Percentiles rank a stretch among this genome's conserved stretches.
Evolutionary conservation across 2,329 filamentous ascomycete species (phyloP).

Genomic region (Nemania sp.): DNA sequence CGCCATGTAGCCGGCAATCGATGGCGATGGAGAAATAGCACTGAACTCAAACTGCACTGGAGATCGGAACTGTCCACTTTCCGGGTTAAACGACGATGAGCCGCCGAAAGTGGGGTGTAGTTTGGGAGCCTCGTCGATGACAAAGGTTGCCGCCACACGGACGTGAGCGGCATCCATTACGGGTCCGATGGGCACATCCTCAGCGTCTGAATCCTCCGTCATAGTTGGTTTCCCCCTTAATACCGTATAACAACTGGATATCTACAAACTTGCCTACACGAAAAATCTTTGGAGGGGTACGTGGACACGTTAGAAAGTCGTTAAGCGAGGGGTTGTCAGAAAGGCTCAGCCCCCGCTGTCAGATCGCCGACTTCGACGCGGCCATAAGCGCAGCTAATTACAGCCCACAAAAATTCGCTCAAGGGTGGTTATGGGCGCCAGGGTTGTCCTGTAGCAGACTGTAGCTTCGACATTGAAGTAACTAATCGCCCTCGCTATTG

Average conservation of each 20-base stretch:
- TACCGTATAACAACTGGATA: neutral
- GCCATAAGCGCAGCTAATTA: neutral
- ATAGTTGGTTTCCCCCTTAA: neutral
- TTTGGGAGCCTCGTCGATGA: constrained; percentile 11
- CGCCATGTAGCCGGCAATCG: neutral
- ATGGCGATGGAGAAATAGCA: neutral
- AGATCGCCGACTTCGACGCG: neutral
- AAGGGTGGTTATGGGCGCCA: neutral
- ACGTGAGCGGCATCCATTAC: neutral
- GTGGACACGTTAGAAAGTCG: neutral
- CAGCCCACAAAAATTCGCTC: neutral
- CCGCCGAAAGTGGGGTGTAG: constrained; percentile 12
- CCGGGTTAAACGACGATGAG: neutral
- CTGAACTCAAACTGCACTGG: constrained; percentile 12
- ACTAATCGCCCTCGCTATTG: no score
- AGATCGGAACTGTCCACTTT: neutral
- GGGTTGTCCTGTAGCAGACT: neutral
- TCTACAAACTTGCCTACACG: neutral
- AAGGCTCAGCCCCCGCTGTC: neutral
- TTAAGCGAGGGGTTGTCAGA: neutral
- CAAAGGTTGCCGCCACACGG: constrained; percentile 10
- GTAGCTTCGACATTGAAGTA: neutral
- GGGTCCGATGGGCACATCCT: neutral
- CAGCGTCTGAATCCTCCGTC: constrained; percentile 2
- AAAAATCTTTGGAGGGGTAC: neutral